Evolutionary conservation across 1,284 basidiomycete species (phyloP).

Genomic region (Trichosporon sp.): DNA sequence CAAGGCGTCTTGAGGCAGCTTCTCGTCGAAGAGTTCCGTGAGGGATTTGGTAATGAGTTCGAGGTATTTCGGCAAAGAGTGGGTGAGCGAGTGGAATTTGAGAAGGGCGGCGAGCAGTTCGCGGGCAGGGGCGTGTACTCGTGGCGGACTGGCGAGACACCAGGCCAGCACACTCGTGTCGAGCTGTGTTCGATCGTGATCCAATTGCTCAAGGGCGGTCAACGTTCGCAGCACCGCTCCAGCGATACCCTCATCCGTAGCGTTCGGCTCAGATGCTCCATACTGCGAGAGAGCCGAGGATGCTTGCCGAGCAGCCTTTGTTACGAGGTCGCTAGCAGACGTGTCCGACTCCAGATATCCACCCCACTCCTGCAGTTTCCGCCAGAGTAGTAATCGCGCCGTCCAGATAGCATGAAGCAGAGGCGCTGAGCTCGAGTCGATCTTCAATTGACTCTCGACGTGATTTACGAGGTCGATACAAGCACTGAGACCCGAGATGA

Average conservation of each 20-base stretch:
- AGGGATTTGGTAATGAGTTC: conserved; percentile 12
- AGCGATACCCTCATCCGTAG: conserved; percentile 15
- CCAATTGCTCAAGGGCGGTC: conserved; percentile 26
- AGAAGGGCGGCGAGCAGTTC: conserved; percentile 25
- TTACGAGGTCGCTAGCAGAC: conserved; percentile 24
- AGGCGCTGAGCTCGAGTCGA: not conserved
- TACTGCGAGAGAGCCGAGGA: conserved; percentile 18
- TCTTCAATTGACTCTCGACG: conserved; percentile 12
- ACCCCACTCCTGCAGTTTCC: conserved; percentile 32
- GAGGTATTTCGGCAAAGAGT: conserved; percentile 25
- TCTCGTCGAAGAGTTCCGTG: conserved; percentile 18
- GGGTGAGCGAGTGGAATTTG: conserved; percentile 33
- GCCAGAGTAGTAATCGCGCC: conserved; percentile 27
- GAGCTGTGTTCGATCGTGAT: conserved; percentile 27
- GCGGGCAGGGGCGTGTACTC: conserved; percentile 12
- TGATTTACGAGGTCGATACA: conserved; percentile 18
- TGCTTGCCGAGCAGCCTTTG: conserved; percentile 16
- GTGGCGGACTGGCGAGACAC: conserved; percentile 26
- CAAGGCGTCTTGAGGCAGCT: conserved; percentile 19
- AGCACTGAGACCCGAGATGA: conserved; percentile 21
- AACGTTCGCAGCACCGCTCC: conserved; percentile 18
- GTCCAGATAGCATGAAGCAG: conserved; percentile 15
- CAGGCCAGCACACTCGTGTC: conserved; percentile 27
- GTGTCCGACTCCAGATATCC: conserved; percentile 42
- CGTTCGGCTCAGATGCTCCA: conserved; percentile 12